Percentiles rank a stretch among this genome's conserved stretches.
phyloP scores from a whole-genome alignment of 306 rosid species.

The Cucumis hystrix region DNA sequence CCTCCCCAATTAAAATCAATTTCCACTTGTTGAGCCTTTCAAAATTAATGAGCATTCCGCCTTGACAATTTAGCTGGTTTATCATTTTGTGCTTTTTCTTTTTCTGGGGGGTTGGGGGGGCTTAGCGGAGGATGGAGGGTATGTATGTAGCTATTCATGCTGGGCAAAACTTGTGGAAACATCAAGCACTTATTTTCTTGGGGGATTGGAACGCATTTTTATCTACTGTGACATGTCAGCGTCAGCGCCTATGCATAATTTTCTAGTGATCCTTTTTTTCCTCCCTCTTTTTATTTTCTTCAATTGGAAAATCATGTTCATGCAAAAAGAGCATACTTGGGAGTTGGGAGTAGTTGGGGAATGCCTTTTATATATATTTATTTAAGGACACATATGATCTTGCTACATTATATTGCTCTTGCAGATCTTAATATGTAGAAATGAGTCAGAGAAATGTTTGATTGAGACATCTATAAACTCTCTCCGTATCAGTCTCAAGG shows the following conservation, averaged over 20 bases:
- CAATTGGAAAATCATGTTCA: background rate
- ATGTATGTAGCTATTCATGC: background rate
- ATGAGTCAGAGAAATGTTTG: conserved; percentile 92
- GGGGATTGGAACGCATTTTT: background rate
- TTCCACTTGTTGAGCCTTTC: too few relatives aligned
- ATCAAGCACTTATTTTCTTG: background rate
- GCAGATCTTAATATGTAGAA: conserved; percentile 87
- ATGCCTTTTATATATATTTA: background rate
- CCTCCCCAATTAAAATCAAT: too few relatives aligned
- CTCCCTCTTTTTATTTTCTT: background rate
- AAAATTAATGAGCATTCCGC: background rate
- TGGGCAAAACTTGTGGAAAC: background rate
- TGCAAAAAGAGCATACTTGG: background rate
- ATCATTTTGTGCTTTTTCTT: background rate
- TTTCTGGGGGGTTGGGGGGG: background rate
- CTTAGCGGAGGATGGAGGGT: too few relatives aligned
- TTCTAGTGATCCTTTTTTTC: background rate
- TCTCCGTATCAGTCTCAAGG: conserved; percentile 92
- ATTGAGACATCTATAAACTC: conserved; percentile 96
- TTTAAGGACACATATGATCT: conserved; percentile 1
- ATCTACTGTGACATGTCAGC: background rate
- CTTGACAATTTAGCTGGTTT: background rate
- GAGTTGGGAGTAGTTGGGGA: background rate
- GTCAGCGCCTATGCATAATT: background rate
- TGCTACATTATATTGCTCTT: conserved; percentile 3